phyloP scores from a whole-genome alignment of 331 rosid species.

The Arachis monticola region DNA sequence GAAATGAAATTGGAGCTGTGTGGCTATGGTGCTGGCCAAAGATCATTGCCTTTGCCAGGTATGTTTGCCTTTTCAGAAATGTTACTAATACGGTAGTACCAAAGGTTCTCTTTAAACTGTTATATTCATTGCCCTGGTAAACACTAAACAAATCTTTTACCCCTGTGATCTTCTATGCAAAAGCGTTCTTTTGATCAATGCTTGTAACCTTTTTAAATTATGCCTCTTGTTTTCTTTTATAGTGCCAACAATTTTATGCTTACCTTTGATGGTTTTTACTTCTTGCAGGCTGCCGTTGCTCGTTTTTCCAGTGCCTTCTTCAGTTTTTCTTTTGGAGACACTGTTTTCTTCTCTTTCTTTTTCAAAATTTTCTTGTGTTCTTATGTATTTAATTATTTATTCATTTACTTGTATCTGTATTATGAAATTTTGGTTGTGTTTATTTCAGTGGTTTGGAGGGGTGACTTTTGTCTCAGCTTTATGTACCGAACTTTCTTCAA shows the following conservation, averaged over 20 bases:
- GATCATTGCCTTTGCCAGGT: conserved; percentile 51
- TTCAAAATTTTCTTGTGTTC: conserved; percentile 15
- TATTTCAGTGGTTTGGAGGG: conserved; percentile 41
- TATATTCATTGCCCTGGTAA: neutral
- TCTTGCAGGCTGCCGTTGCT: conserved; percentile 48
- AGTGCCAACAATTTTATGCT: conserved; percentile 7
- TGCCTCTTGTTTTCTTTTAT: neutral
- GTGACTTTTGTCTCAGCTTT: conserved; percentile 31
- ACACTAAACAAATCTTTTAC: conserved; percentile 14
- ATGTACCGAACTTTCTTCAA: conserved; percentile 17
- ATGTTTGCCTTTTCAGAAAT: conserved; percentile 34
- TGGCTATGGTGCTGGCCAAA: conserved; percentile 31
- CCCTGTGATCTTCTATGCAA: neutral
- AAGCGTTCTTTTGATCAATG: conserved; percentile 10
- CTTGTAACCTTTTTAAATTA: neutral
- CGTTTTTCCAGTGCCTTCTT: conserved; percentile 44
- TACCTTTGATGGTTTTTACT: conserved; percentile 10
- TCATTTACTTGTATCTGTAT: conserved; percentile 18
- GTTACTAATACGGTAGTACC: neutral
- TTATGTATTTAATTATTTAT: conserved; percentile 37
- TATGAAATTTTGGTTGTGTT: conserved; percentile 35
- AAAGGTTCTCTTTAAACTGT: neutral
- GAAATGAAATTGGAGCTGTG: conserved; percentile 42
- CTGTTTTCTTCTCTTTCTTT: neutral
- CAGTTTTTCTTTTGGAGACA: conserved; percentile 57